Percentiles rank a stretch among this genome's conserved stretches.
Evolutionary conservation across 345 rosid genomes (phyloP).

Genomic region (Sisymbrium altissimum): DNA sequence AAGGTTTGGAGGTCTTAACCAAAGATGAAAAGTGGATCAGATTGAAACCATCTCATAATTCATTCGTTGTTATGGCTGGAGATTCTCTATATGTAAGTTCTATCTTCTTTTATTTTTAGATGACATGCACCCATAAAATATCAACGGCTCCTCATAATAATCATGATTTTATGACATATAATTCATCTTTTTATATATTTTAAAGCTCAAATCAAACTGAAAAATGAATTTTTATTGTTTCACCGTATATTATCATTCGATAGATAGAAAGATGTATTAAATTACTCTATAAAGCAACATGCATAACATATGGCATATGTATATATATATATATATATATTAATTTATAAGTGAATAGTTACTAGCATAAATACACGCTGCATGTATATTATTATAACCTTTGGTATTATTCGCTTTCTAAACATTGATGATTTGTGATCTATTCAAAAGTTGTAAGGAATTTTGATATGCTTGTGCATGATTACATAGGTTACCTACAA

Average conservation of each 20-base stretch:
- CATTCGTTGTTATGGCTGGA: constrained; percentile 48
- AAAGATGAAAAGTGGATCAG: constrained; percentile 52
- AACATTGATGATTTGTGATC: neutral
- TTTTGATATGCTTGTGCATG: neutral
- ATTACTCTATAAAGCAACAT: too few species aligned
- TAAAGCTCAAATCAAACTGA: neutral
- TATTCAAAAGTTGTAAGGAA: neutral
- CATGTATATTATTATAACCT: neutral
- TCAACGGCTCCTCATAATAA: neutral
- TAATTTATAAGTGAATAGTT: neutral
- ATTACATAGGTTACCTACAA: neutral
- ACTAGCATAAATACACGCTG: neutral
- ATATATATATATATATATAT: too few species aligned
- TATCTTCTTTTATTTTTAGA: neutral
- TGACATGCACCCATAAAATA: neutral
- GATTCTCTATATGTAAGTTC: constrained; percentile 45
- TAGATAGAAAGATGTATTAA: too few species aligned
- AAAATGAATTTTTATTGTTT: neutral
- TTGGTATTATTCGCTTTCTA: neutral
- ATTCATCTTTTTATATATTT: too few species aligned
- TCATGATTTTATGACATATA: neutral
- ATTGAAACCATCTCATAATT: constrained; percentile 40
- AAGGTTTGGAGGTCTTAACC: constrained; percentile 45
- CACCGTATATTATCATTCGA: neutral
- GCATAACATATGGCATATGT: too few species aligned